These are phyloP conservation scores for Coelastrella sp. DNA, from an alignment of 139 green algal genomes.

Conservation along the genomic window DNA sequence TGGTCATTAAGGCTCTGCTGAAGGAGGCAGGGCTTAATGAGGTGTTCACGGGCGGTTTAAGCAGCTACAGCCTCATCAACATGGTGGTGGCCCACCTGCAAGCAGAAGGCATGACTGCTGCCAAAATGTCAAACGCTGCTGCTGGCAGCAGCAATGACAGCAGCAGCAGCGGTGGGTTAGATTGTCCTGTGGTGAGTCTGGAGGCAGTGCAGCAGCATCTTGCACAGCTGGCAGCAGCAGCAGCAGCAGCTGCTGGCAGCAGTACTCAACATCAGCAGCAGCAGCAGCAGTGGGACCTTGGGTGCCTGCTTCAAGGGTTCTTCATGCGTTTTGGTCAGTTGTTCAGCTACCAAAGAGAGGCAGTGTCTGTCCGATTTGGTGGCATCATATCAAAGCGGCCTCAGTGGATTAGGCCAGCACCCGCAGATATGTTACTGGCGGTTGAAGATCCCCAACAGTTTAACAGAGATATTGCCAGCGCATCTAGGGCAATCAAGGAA, in stretches of 20 bases:
- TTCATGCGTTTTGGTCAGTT: conserved; percentile 63
- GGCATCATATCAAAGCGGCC: conserved; percentile 65
- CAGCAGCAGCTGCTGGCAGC: neutral
- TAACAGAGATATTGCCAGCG: conserved; percentile 33
- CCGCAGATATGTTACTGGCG: conserved; percentile 20
- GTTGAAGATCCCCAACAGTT: conserved; percentile 40
- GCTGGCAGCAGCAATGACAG: neutral
- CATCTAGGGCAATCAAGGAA: neutral
- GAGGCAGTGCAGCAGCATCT: conserved; percentile 17
- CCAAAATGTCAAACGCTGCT: neutral
- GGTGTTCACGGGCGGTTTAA: conserved; percentile 77
- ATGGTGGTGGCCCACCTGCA: conserved; percentile 82
- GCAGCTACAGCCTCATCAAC: conserved; percentile 79
- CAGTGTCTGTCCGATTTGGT: conserved; percentile 67
- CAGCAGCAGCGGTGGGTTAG: neutral
- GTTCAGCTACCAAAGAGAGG: conserved; percentile 63
- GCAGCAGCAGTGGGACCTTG: conserved; percentile 62
- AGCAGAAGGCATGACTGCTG: conserved; percentile 50
- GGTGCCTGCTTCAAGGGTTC: conserved; percentile 71
- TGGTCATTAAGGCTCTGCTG: conserved; percentile 78
- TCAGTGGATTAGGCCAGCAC: conserved; percentile 53
- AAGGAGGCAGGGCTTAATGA: conserved; percentile 80
- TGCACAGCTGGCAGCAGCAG: neutral
- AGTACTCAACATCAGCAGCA: neutral
- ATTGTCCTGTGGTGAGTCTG: neutral